Conservation (phyloP, 306 rosid genomes). For the Lupinus albus region DNA sequence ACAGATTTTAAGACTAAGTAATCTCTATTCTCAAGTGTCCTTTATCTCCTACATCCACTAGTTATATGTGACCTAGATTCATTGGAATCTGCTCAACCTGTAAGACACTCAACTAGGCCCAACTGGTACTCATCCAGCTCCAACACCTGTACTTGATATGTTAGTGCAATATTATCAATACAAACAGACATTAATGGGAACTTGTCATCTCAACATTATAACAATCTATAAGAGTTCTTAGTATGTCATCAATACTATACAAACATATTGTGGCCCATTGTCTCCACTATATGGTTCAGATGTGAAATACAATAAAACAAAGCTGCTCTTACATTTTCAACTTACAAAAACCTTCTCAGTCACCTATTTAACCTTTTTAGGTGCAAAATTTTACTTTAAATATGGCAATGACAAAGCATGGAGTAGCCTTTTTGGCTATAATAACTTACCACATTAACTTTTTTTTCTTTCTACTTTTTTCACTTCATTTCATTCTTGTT, state of each 20-base stretch:
- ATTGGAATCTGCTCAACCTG: constrained; percentile 3
- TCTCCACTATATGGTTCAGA: constrained; percentile 40
- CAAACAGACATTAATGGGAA: constrained; percentile 23
- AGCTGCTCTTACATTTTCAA: constrained; percentile 28
- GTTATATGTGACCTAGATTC: too few relatives aligned
- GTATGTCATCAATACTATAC: constrained; percentile 21
- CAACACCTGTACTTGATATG: constrained; percentile 17
- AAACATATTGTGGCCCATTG: constrained; percentile 32
- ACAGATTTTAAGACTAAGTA: too few relatives aligned
- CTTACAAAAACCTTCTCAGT: not conserved
- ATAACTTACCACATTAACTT: constrained; percentile 27
- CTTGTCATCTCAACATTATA: constrained; percentile 43
- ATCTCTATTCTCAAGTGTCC: too few relatives aligned
- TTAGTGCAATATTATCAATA: constrained; percentile 29
- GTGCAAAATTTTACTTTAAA: constrained; percentile 24
- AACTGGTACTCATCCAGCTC: constrained; percentile 28
- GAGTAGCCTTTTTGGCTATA: constrained; percentile 32
- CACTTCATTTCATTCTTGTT: constrained; percentile 23
- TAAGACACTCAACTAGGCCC: constrained; percentile 29
- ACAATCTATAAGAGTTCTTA: constrained; percentile 29
- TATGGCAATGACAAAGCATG: constrained; percentile 12
- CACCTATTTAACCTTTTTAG: constrained; percentile 28
- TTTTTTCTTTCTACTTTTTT: constrained; percentile 25
- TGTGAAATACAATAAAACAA: constrained; percentile 33
- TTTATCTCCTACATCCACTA: too few relatives aligned